These are phyloP conservation scores for Colletotrichum theobromicola DNA, from an alignment of 2,329 filamentous ascomycete species.

Conservation along the genomic window DNA sequence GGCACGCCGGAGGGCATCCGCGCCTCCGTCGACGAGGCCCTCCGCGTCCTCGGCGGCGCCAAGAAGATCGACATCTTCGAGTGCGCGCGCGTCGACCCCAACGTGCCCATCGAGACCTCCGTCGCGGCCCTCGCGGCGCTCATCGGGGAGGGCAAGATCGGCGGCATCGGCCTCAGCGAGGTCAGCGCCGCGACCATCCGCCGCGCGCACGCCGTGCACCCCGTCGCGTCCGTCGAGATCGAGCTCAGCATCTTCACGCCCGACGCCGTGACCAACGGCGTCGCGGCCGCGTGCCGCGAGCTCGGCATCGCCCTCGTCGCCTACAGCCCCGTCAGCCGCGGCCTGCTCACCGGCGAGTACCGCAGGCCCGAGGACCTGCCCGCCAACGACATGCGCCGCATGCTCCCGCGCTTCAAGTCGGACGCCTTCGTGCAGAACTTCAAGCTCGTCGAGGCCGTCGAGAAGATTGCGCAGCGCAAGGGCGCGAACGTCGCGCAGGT, in stretches of 20 bases:
- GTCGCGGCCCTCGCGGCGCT: slow-evolving; percentile 34
- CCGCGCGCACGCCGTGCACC: slow-evolving; percentile 37
- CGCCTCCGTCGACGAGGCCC: slow-evolving; percentile 55
- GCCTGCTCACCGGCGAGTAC: slow-evolving; percentile 51
- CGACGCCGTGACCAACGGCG: slow-evolving; percentile 43
- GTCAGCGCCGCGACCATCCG: slow-evolving; percentile 45
- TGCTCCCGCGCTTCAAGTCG: slow-evolving; percentile 50
- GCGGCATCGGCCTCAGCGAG: slow-evolving; percentile 47
- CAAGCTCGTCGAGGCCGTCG: slow-evolving; percentile 50
- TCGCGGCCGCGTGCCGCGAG: slow-evolving; percentile 47
- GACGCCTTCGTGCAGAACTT: slow-evolving; percentile 60
- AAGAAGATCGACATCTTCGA: slow-evolving; percentile 60
- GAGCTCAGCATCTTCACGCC: slow-evolving; percentile 46
- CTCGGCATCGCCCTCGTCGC: slow-evolving; percentile 49
- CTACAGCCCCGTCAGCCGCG: slow-evolving; percentile 57
- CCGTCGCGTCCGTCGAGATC: slow-evolving; percentile 48
- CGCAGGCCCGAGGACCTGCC: slow-evolving; percentile 44
- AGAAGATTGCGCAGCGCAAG: slow-evolving; percentile 51
- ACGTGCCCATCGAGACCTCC: slow-evolving; percentile 49
- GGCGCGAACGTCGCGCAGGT: slow-evolving; percentile 55
- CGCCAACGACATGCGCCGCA: slow-evolving; percentile 48
- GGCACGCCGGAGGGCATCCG: slow-evolving; percentile 53
- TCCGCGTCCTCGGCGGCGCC: slow-evolving; percentile 42
- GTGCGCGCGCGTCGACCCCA: slow-evolving; percentile 43
- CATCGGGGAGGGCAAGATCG: slow-evolving; percentile 42